These are phyloP conservation scores for Camelina sativa DNA, from an alignment of 345 rosid species.

Conservation along the genomic window DNA sequence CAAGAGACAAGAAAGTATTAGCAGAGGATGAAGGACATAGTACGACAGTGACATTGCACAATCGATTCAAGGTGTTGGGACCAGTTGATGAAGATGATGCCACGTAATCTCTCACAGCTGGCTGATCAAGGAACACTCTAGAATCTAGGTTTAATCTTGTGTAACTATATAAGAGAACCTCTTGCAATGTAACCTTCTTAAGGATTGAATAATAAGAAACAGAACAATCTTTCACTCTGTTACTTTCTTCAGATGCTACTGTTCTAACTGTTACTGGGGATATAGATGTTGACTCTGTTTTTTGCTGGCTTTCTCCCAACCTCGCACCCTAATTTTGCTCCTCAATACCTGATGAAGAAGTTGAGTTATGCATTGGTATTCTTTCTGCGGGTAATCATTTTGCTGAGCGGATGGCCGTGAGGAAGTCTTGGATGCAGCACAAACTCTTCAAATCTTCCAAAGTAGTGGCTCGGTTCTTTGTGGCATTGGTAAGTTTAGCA, in stretches of 20 bases:
- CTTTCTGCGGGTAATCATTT: constrained; percentile 83
- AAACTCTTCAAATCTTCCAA: constrained; percentile 62
- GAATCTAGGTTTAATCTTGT: too few species aligned
- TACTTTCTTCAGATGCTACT: constrained; percentile 51
- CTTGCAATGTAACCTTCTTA: too few species aligned
- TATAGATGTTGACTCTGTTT: constrained; percentile 60
- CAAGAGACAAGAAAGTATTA: too few species aligned
- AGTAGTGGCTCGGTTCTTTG: constrained; percentile 83
- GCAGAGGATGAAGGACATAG: too few species aligned
- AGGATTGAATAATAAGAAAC: too few species aligned
- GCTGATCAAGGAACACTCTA: too few species aligned
- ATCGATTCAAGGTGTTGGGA: too few species aligned
- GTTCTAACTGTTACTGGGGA: constrained; percentile 70
- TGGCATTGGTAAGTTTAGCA: constrained; percentile 57
- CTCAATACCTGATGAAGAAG: constrained; percentile 54
- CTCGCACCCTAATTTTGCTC: constrained; percentile 69
- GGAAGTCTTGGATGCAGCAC: constrained; percentile 88
- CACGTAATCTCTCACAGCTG: too few species aligned
- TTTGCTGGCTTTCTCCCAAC: constrained; percentile 73
- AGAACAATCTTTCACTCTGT: too few species aligned
- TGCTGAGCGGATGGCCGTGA: constrained; percentile 79
- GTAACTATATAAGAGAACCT: too few species aligned
- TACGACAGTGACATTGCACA: too few species aligned
- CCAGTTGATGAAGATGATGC: too few species aligned
- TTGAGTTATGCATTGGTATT: constrained; percentile 69